Conservation (phyloP, 495 filamentous ascomycete genomes). For the Articulospora tetracladia region DNA sequence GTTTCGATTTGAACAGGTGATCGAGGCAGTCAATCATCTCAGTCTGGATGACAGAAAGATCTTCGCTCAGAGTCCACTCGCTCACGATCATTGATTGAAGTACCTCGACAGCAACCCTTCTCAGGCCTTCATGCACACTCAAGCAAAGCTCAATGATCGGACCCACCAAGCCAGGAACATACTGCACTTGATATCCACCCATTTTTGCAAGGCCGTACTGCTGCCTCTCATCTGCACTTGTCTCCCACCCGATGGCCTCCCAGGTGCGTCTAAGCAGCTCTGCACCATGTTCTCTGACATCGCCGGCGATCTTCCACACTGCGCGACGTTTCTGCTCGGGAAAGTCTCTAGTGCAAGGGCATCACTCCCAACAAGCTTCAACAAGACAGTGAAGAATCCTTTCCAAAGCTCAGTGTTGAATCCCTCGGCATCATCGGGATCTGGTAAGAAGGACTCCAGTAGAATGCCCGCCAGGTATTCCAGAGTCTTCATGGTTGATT, state of each 20-base stretch:
- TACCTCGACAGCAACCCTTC: constrained; percentile 86
- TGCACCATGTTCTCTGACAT: constrained; percentile 89
- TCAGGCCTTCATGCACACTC: constrained; percentile 88
- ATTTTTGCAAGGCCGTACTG: constrained; percentile 78
- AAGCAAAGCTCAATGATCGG: constrained; percentile 93
- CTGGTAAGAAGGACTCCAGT: constrained; percentile 71
- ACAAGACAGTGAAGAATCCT: constrained; percentile 81
- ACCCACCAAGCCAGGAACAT: constrained; percentile 85
- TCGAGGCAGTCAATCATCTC: constrained; percentile 97
- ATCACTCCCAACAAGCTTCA: constrained; percentile 85
- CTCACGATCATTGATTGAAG: constrained; percentile 97
- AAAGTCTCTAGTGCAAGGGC: constrained; percentile 92
- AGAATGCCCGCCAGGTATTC: constrained; percentile 78
- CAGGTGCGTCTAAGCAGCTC: constrained; percentile 78
- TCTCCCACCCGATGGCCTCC: constrained; percentile 98
- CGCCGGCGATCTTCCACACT: constrained; percentile 98
- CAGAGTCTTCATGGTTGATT: constrained; percentile 82
- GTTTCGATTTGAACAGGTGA: constrained; percentile 82
- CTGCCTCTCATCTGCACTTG: constrained; percentile 65
- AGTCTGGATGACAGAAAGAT: constrained; percentile 86
- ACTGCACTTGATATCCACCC: constrained; percentile 97
- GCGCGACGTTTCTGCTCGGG: constrained; percentile 94
- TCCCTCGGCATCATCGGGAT: constrained; percentile 85
- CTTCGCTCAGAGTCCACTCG: constrained; percentile 95
- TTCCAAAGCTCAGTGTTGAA: constrained; percentile 96